Evolutionary conservation across 257 asterid genomes (phyloP), one percentile per base, ranked within the genome.

Genomic region (Oldenlandia corymbosa): DNA sequence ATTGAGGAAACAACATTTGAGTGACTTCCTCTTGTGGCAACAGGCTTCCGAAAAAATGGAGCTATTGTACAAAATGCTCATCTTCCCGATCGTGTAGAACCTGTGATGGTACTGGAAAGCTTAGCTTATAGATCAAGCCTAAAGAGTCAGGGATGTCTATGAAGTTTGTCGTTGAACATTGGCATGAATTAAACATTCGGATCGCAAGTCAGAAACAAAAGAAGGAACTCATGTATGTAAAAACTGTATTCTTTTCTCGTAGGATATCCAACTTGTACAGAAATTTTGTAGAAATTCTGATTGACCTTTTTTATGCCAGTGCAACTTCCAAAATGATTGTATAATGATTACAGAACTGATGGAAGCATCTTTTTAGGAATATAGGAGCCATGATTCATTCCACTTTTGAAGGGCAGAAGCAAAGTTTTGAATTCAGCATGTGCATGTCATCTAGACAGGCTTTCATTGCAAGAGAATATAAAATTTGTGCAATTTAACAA

Each of bases 1-100:
- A 18, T 31, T 28, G 34, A 4, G 34, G 14, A 6, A 46, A 58
- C 41, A 10, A n/a, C 36, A 14, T 8, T 48, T 18, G 23, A 41
- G 18, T 49, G 41, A 28, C 26, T 18, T 62, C 39, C 72, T 31
- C 12, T 34, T 69, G 16, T 41, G 34, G 68, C 50, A 27, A 71
- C 86, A 90, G 97, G 84, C 97, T 87, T 65, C 97, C 97, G 0
- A 90, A 84, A 77, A 89, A 89, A 68, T 92, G 97, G 99, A 84
- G 99, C 83, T 92, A 92, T 81, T 92, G 99, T 78, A 79, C 85
- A 37, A 92, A 87, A 76, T 89, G 99, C 79, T 83, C 96, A 0
- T 86, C 97, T 23, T 65, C 85, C 30, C 84, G 99, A 23, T 84
- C 94, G 23, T 92, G 99, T 43, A 75, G 64, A 42, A 78, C 79